Evolutionary conservation across 2,329 filamentous ascomycete genomes (phyloP), one percentile per base, ranked within the genome.

Genomic region (Paramyrothecium sp.): DNA sequence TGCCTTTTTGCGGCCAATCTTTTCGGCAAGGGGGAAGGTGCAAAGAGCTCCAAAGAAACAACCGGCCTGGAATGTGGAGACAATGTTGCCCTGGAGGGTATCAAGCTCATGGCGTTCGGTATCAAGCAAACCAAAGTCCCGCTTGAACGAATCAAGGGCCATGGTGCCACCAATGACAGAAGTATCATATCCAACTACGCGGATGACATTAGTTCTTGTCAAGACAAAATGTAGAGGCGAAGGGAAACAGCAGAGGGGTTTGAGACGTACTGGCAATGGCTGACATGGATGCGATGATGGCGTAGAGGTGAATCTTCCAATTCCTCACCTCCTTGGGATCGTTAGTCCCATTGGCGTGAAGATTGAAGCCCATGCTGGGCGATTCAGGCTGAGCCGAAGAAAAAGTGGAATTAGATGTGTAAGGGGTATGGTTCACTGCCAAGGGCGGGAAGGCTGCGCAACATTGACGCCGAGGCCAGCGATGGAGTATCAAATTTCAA

Each of bases 21-120:
- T 71, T 54, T 81, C 78, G 7, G 74, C 76, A 41, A 79, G 67
- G 13, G 76, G 76, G 57, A 77, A 79, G 5, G 65, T 69, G 49
- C 69, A 33, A 3, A 74, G 58, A 13, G 67, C 65, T 30, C 71
- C 72, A 55, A 73, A 67, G 60, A 74, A 73, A 53, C 69, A 70
- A 16, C 72, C 72, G 2, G 69, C 71, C 56, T 74, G 67, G 41
- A 65, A 65, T 50, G 60, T 65, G 17, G 66, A 71, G 2, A 56
- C 44, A 30, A 56, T 56, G 30, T 54, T 56, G 19, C 38, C 47
- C 3, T 46, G 47, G 11, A 56, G 30, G 33, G 38, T 41, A 41
- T 53, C 46, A 10, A 56, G 23, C n/a, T 46, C 22, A 19, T 54
- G 38, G 17, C 53, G 51, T 20, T 17, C 33, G 19, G 22, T 48